Evolutionary conservation across 2,329 filamentous ascomycete genomes (phyloP).

Genomic region (Orbilia blumenaviensis): DNA sequence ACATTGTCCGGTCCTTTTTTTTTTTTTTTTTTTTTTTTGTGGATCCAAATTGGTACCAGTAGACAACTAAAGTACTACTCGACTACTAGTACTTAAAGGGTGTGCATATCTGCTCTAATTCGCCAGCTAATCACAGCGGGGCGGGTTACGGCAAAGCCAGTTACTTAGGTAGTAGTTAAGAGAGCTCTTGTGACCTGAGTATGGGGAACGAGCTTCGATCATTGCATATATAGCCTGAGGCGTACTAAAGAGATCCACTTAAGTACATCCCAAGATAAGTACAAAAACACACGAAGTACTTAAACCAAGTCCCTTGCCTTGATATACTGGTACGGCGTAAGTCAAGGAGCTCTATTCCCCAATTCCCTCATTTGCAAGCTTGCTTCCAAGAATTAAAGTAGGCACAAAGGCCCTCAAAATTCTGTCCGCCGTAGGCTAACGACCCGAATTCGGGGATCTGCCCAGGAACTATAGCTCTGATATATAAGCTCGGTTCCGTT

Average conservation of each 20-base stretch:
- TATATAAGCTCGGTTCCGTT: conserved; percentile 12
- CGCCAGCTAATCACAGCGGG: conserved; percentile 36
- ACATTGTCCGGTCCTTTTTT: background rate
- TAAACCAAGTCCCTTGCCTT: conserved; percentile 13
- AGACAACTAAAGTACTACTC: conserved; percentile 1
- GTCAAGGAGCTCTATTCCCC: background rate
- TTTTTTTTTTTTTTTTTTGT: conserved; percentile 15
- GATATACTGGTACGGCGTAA: conserved; percentile 26
- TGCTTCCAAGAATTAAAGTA: background rate
- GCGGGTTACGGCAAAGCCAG: conserved; percentile 43
- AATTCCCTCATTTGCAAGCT: conserved; percentile 46
- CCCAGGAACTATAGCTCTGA: background rate
- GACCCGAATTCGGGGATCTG: background rate
- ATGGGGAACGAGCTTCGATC: conserved; percentile 4
- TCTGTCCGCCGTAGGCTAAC: background rate
- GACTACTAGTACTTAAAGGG: conserved; percentile 30
- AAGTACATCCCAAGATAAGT: background rate
- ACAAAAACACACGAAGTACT: background rate
- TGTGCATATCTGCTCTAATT: conserved; percentile 25
- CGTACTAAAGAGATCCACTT: conserved; percentile 12
- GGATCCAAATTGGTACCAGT: conserved; percentile 15
- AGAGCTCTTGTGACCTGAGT: conserved; percentile 49
- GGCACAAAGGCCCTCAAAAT: background rate
- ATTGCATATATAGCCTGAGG: conserved; percentile 7
- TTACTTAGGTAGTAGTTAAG: no score